Evolutionary conservation across 331 rosid species (phyloP), one percentile per base, ranked within the genome.

Genomic region (Dryas integrifolia): DNA sequence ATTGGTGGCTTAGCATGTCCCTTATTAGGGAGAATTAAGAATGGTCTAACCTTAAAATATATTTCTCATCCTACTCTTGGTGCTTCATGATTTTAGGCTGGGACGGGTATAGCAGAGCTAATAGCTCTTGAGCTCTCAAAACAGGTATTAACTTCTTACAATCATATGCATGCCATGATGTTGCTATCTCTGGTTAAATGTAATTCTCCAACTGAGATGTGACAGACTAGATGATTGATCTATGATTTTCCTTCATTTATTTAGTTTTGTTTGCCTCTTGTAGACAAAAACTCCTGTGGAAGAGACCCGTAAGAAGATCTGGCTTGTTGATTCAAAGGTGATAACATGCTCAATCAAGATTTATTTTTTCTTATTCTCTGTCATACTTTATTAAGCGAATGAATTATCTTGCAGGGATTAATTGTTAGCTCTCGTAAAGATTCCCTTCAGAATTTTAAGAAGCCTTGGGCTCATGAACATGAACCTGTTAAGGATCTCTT

Each of bases 311-410:
- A 88, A 95, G 88, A 88, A 85, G 82, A 90, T 95, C 75, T 95
- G 98, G 99, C 99, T 95, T 48, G 96, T 95, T 44, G 99, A 95
- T 72, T 92, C 99, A 13, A 92, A 88, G 96, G 97, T 95, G 96
- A 89, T 18, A 13, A 71, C 62, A 16, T 45, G 13, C 59, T 63
- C 46, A 46, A 69, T 65, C 60, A 18, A 49, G 58, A 47, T 61
- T 57, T 57, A 35, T 30, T 0, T 26, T 49, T 47, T 12, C 40
- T 9, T 18, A n/a, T 40, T 69, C 21, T 56, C 57, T 70, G 5
- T 26, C 40, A 39, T 61, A 61, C 58, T 62, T 67, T 15, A 62
- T 24, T 40, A 77, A 52, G 43, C 16, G 13, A 68, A 79, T 38
- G 62, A 72, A 59, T 18, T 11, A 48, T 75, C 21, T 79, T 79